These are phyloP conservation scores for Coemansia sp. DNA, from an alignment of 371 early-diverging fungal species.

Conservation along the genomic window DNA sequence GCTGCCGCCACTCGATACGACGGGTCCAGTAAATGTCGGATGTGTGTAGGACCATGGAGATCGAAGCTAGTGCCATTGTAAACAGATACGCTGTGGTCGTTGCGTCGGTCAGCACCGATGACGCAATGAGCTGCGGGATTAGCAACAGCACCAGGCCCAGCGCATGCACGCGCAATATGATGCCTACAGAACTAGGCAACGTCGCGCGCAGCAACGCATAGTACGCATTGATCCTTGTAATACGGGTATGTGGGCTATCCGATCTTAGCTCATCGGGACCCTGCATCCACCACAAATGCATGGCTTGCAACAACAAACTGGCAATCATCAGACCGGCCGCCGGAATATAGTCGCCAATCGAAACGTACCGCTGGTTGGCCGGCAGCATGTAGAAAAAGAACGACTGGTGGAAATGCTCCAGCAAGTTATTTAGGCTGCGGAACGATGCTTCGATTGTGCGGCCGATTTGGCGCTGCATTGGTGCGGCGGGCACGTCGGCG, in stretches of 20 bases:
- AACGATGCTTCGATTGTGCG: conserved; percentile 78
- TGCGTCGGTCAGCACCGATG: conserved; percentile 28
- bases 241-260: conserved; percentile 16
- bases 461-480: conserved; percentile 19
- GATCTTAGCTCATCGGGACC: conserved; percentile 32
- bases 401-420: conserved; percentile 94
- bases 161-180: conserved; percentile 22
- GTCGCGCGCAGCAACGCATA: conserved; percentile 50
- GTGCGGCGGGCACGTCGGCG: conserved; percentile 32
- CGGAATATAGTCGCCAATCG: conserved; percentile 87
- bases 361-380: conserved; percentile 73
- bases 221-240: conserved; percentile 52
- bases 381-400: conserved; percentile 93
- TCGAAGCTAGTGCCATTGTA: conserved; percentile 32
- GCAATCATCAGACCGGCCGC: conserved; percentile 73
- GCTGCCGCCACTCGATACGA: conserved; percentile 54
- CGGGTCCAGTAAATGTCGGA: conserved; percentile 35
- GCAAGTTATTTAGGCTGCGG: conserved; percentile 87
- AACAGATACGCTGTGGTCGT: conserved; percentile 48
- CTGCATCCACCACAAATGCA: conserved; percentile 56
- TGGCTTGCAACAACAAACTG: conserved; percentile 58
- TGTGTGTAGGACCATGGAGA: conserved; percentile 49
- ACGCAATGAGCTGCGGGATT: conserved; percentile 22
- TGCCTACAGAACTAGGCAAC: conserved; percentile 20
- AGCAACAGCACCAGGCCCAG: conserved; percentile 25